Percentiles rank a stretch among this genome's conserved stretches.
phyloP scores from a whole-genome alignment of 2,329 filamentous ascomycete species.

The Fusarium mexicanum region DNA sequence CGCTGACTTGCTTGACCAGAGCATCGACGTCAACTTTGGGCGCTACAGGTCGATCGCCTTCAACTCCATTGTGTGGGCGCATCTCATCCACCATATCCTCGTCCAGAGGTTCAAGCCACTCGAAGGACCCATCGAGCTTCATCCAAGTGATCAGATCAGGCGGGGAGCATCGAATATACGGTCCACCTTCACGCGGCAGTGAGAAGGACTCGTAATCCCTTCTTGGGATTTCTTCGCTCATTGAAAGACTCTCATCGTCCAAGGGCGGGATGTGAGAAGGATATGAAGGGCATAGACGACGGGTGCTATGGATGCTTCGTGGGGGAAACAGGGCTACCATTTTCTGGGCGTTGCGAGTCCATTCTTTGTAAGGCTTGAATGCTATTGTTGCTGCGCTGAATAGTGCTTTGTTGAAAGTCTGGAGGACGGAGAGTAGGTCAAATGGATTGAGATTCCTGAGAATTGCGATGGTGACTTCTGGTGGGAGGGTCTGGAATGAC shows the following conservation, averaged over 20 bases:
- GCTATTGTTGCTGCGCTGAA: not conserved
- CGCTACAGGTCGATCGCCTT: not conserved
- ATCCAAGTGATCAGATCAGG: not conserved
- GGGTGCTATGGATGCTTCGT: not conserved
- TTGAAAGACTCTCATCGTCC: not conserved
- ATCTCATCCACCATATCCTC: not conserved
- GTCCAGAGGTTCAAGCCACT: not conserved
- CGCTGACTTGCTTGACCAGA: not conserved
- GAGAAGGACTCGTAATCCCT: not conserved
- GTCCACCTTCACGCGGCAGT: not conserved
- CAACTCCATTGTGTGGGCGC: not conserved
- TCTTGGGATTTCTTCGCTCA: not conserved
- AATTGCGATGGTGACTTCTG: not conserved
- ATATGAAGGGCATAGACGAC: not conserved
- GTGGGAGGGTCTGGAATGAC: not conserved
- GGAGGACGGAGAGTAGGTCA: not conserved
- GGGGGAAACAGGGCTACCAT: not conserved
- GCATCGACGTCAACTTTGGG: not conserved
- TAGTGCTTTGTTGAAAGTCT: not conserved
- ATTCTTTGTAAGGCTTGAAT: not conserved
- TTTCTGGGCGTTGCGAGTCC: not conserved
- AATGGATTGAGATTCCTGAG: not conserved
- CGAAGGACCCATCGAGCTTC: not conserved
- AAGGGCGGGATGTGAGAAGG: not conserved
- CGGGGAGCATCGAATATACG: not conserved